Base-by-base conservation (phyloP, 2,329 filamentous ascomycete species). In the Fusarium xylarioides region DNA sequence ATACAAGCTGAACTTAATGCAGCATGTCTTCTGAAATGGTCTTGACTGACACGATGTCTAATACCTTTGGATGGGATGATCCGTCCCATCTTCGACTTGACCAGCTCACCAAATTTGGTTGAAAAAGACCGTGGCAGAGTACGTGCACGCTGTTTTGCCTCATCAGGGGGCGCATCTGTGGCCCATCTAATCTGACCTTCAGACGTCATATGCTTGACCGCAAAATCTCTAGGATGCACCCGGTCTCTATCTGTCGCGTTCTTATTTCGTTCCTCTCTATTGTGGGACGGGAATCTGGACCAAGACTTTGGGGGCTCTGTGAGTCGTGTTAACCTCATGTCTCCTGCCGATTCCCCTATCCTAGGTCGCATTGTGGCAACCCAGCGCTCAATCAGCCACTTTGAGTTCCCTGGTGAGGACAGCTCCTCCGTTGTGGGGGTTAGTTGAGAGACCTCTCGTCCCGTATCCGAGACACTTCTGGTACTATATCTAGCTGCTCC, bases 261-360 rank as follows among this genome's bases (percentile, higher is more conserved):
- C 38, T 66, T 76, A 30, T 75, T 80, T 42, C 80, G 77, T 57
- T 79, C 75, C 34, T 75, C 74, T 35, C 79, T 75, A 8, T 74
- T 79, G 37, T 79, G 74, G 7, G 82, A 81, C 23, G 80, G 76
- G 58, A 78, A 82, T 34, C 63, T 81, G 15, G 82, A 73, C 82
- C 82, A 83, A 12, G 81, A 78, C 19, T 69, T 71, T 9, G 80
- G 79, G 34, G 78, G 78, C 9, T 62, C 74, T 42, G 40, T 46
- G 37, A 66, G 56, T 35, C 52, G 70, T 23, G 40, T 44, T 42
- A 43, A 67, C 23, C 16, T 47, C 42, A 37, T 47, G 47, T 44
- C 61, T 16, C 28, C 43, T 19, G 56, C 43, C 16, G 23, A 35
- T 7, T 60, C 50, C 21, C 35, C 44, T 28, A 49, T 28, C 50